These are phyloP conservation scores for Xerocomus minutiporus DNA, from an alignment of 1,284 basidiomycete genomes.

Conservation along the genomic window DNA sequence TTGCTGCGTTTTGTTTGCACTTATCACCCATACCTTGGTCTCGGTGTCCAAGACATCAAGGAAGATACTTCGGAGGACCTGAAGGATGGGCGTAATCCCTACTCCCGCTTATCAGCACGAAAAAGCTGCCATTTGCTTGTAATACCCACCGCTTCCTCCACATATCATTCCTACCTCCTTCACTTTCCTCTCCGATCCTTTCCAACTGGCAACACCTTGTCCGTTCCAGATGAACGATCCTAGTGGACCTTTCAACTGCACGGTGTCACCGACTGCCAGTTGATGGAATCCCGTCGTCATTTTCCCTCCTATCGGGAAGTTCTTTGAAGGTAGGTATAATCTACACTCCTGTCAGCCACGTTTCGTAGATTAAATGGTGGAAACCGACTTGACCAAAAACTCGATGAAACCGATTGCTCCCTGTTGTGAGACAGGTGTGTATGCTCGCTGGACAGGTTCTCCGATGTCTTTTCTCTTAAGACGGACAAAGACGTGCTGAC, in stretches of 20 bases:
- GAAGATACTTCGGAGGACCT: slow-evolving; percentile 50
- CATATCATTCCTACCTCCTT: slow-evolving; percentile 55
- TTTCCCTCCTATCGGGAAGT: slow-evolving; percentile 48
- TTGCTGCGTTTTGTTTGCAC: slow-evolving; percentile 47
- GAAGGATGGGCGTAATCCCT: slow-evolving; percentile 61
- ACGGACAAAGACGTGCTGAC: slow-evolving; percentile 60
- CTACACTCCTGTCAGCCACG: slow-evolving; percentile 15
- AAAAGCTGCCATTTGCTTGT: background rate
- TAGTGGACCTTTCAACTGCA: slow-evolving; percentile 65
- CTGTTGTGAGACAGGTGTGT: slow-evolving; percentile 55
- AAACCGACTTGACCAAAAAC: slow-evolving; percentile 49
- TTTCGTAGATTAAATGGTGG: background rate
- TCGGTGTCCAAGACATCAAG: slow-evolving; percentile 37
- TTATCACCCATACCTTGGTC: slow-evolving; percentile 49
- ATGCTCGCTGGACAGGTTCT: slow-evolving; percentile 55
- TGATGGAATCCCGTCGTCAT: slow-evolving; percentile 54
- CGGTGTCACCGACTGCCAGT: slow-evolving; percentile 44
- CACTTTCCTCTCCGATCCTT: slow-evolving; percentile 36
- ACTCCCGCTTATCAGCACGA: background rate
- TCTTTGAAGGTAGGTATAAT: slow-evolving; percentile 43
- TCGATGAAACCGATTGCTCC: slow-evolving; percentile 49
- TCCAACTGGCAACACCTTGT: slow-evolving; percentile 34
- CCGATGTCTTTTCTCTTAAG: slow-evolving; percentile 40
- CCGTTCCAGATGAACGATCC: slow-evolving; percentile 58
- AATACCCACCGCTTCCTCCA: slow-evolving; percentile 47